Conservation (phyloP, 495 filamentous ascomycete species). For the Lepidopterella palustris region DNA sequence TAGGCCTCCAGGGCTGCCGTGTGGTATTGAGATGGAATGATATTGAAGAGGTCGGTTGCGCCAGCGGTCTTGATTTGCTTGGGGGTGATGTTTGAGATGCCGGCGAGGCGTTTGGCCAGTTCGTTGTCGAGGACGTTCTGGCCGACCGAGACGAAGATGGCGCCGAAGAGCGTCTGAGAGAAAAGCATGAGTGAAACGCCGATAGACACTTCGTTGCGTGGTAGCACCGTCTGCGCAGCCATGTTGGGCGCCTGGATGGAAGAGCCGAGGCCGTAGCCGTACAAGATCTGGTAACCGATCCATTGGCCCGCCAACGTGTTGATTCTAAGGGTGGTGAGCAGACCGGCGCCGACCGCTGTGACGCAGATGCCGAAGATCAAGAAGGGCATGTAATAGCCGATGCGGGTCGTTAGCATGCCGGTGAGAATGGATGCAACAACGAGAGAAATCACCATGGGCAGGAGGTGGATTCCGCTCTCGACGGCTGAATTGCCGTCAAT, state of each 20-base stretch:
- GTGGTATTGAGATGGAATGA: too few species aligned
- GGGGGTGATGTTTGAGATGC: too few species aligned
- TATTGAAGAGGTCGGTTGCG: too few species aligned
- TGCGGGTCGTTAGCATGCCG: background rate
- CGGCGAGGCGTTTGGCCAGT: too few species aligned
- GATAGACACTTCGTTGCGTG: background rate
- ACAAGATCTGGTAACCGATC: background rate
- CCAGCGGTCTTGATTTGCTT: too few species aligned
- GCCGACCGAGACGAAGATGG: background rate
- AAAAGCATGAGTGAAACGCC: background rate
- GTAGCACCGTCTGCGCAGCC: background rate
- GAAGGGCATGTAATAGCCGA: conserved; percentile 3
- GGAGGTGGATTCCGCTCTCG: conserved; percentile 1
- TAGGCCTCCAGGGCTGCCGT: too few species aligned
- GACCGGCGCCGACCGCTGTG: conserved; percentile 14
- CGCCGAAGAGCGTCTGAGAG: background rate
- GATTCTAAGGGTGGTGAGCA: conserved; percentile 4
- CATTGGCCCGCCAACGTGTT: background rate
- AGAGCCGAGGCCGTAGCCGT: background rate
- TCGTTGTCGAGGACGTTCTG: background rate
- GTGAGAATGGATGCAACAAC: background rate
- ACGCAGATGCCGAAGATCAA: conserved; percentile 1
- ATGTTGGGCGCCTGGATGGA: background rate
- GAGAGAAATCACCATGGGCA: conserved; percentile 17
- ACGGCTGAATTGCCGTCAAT: background rate